Evolutionary conservation across 1,139 yeast species (phyloP).

Genomic region (Kodamaea derodonti): DNA sequence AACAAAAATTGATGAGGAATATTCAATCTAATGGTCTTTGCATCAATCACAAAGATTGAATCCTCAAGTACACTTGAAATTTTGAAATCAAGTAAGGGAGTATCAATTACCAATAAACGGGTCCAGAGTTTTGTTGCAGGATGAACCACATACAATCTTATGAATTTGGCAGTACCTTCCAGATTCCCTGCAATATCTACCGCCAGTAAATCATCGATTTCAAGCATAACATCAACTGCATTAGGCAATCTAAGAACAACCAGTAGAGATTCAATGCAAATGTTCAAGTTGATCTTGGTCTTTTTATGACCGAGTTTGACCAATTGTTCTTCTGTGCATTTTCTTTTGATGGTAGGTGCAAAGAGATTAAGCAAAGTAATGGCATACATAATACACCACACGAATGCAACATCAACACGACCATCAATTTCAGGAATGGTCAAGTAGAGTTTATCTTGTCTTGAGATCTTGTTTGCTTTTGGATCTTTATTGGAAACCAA

Average conservation of each 20-base stretch:
- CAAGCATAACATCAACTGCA: slow-evolving; percentile 49
- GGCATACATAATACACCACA: slow-evolving; percentile 45
- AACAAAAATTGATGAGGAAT: slow-evolving; percentile 64
- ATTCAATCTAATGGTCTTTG: slow-evolving; percentile 30
- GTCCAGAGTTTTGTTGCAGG: slow-evolving; percentile 51
- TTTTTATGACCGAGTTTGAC: slow-evolving; percentile 18
- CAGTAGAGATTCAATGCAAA: slow-evolving; percentile 39
- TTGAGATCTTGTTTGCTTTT: slow-evolving; percentile 16
- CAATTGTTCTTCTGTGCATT: slow-evolving; percentile 27
- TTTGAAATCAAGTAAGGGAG: slow-evolving; percentile 30
- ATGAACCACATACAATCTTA: slow-evolving; percentile 50
- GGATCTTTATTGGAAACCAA: slow-evolving; percentile 21
- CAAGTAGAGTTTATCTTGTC: slow-evolving; percentile 22
- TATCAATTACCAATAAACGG: slow-evolving; percentile 35
- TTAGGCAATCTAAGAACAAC: slow-evolving; percentile 48
- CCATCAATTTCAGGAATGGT: slow-evolving; percentile 38
- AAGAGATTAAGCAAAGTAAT: slow-evolving; percentile 31
- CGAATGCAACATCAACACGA: slow-evolving; percentile 37
- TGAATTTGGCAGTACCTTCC: slow-evolving; percentile 28
- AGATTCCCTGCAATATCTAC: slow-evolving; percentile 27
- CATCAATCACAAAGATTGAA: slow-evolving; percentile 12
- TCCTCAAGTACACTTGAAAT: slow-evolving; percentile 7
- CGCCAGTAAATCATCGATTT: slow-evolving; percentile 37
- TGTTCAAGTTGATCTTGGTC: slow-evolving; percentile 27
- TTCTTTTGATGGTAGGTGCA: slow-evolving; percentile 31